Base-by-base conservation (phyloP, 192 early-diverging fungal genomes). In the Coemansia sp. region DNA sequence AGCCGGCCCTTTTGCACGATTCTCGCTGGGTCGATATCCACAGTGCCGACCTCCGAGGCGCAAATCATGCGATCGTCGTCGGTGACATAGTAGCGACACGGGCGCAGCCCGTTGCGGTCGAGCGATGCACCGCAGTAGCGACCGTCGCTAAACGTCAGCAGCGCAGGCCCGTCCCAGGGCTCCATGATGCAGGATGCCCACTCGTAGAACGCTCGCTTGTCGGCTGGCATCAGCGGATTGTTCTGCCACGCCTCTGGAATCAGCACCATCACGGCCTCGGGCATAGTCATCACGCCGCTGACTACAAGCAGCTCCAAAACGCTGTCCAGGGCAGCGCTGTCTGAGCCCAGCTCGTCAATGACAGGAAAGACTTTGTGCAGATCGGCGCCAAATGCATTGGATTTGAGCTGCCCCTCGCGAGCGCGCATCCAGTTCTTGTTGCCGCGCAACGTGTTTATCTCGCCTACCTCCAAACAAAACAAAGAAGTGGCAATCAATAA, bases 381-480 rank as follows among this genome's bases (percentile, higher is more conserved):
- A 40, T 92, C 88, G 4, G 71, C 53, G 56, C 86, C 88, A 74
- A 95, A 95, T 33, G 84, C 83, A 36, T 82, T 85, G n/a, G 91
- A 92, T 64, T 84, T 76, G 84, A 98, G 90, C 58, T 94, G 87
- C 56, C 97, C 95, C 71, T 98, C 95, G 46, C 97, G 91, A 50
- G 97, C 91, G 40, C 95, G 87, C 97, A 97, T 97, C 97, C 97
- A 98, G 85, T 97, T 98, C 80, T 97, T 97, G 86, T 98, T 98
- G 38, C 97, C 97, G 56, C 93, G 88, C 42, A 98, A 85, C 32
- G 97, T 98, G 80, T 98, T 98, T 74, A 98, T 98, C 75, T 98
- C 97, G 82, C 94, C 74, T 77, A 77, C 36, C 6, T 19, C 22
- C 24, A 19, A 27, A 17, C 6, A 87, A 27, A 58, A 8, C 24